Conservation (phyloP, 2,329 filamentous ascomycete species). For the Dryadomyces quercus-mongolicae region DNA sequence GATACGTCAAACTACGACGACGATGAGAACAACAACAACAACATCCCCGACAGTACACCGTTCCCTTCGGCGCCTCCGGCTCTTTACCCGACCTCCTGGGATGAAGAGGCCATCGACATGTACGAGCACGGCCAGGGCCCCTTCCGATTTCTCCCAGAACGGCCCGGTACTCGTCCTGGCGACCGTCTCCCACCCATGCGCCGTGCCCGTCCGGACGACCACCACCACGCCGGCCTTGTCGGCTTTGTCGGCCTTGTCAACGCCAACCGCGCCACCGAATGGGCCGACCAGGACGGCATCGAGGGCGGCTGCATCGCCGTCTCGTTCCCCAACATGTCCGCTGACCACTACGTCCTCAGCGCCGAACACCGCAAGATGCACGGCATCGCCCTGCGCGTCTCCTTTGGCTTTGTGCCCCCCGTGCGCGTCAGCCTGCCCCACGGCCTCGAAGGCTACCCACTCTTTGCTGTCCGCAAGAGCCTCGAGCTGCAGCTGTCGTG, state of each 20-base stretch:
- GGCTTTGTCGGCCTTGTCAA: not conserved
- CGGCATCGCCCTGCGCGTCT: not conserved
- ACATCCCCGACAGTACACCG: too few species aligned
- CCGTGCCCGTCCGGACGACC: too few species aligned
- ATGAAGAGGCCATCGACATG: too few species aligned
- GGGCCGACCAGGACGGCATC: not conserved
- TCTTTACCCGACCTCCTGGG: too few species aligned
- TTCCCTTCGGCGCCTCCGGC: too few species aligned
- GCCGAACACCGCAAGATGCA: too few species aligned
- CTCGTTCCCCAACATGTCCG: too few species aligned
- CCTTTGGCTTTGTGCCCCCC: not conserved
- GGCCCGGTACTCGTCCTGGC: not conserved
- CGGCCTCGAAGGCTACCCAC: not conserved
- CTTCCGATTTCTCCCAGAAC: not conserved
- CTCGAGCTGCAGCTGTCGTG: not conserved
- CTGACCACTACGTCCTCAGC: too few species aligned
- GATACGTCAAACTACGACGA: too few species aligned
- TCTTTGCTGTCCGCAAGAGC: not conserved
- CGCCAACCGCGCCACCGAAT: not conserved
- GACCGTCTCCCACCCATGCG: too few species aligned
- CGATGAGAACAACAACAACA: too few species aligned
- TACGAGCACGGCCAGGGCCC: not conserved
- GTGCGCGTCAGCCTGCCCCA: not conserved
- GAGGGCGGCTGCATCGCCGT: not conserved
- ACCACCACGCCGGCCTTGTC: too few species aligned